Base-by-base conservation (phyloP, 2,329 filamentous ascomycete species). In the Metarhizium anisopliae region DNA sequence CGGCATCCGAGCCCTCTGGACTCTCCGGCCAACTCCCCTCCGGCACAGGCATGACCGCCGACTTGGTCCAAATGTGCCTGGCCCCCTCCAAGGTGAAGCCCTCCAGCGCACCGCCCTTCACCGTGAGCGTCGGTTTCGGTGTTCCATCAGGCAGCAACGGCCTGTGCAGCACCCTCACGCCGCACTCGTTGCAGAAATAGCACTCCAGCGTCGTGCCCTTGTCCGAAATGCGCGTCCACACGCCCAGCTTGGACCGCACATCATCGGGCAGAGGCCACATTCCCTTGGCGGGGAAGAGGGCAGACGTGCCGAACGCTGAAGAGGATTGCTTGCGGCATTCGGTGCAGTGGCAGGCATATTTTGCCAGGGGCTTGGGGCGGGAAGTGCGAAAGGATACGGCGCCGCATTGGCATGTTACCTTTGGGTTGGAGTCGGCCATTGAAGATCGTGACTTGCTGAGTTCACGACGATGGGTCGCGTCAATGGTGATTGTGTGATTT, bases 121-220 rank as follows among this genome's bases (percentile, higher is more conserved):
- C 32, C 32, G 32, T 11, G 10, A 35, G 32, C 32, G 32, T 35
- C 32, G 10, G 32, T 35, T 11, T 35, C 10, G 32, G 32, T 6
- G 32, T 35, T 6, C 76, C 75, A 55, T 75, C 70, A 1, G 66
- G 58, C 6, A 70, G 60, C 25, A 71, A 63, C 45, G 69, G 65
- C 49, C 74, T 72, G 58, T 80, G 77, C 30, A 79, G 62, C n/a
- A 80, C 53, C 13, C 77, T 71, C n/a, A 70, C 70, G 10, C 77
- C 77, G 61, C 75, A 78, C 2, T 59, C 62, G 20, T 66, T 67
- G 59, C 71, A 74, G 55, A 74, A 74, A 56, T 70, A 74, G 61
- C 74, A 77, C 59, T 75, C 69, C 59, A 74, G 68, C 13, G 66
- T 45, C 25, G 70, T 72, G 18, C 25, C 73, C 74, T 7, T 59